Conservation (phyloP, 2,329 filamentous ascomycete species). For the Colletotrichum sp. region DNA sequence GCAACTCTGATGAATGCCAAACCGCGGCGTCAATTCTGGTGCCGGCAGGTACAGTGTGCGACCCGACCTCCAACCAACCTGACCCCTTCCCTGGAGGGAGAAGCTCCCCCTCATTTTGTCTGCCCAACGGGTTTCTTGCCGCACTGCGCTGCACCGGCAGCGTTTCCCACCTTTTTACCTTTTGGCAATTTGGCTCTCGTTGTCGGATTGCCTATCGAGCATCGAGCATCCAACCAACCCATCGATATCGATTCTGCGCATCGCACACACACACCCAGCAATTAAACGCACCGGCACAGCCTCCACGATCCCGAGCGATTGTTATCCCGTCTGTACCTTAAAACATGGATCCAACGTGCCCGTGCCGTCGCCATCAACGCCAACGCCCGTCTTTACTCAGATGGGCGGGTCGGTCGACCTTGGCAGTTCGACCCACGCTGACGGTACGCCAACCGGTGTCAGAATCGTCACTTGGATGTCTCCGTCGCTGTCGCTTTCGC, state of each 20-base stretch:
- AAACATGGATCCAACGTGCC: slow-evolving; percentile 16
- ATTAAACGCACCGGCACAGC: background rate
- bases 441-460: slow-evolving; percentile 12
- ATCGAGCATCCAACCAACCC: background rate
- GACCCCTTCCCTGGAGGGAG: background rate
- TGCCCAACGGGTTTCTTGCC: background rate
- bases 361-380: background rate
- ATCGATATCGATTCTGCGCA: background rate
- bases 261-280: background rate
- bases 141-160: background rate
- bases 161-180: background rate
- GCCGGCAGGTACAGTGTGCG: background rate
- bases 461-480: background rate
- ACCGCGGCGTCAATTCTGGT: background rate
- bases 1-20: background rate
- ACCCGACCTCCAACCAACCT: background rate
- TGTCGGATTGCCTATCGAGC: background rate
- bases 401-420: slow-evolving; percentile 13
- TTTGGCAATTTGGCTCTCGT: background rate
- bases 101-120: background rate
- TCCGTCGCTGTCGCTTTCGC: background rate
- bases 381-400: slow-evolving; percentile 2
- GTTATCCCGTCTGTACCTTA: background rate
- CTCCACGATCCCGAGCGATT: background rate
- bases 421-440: slow-evolving; percentile 16